A percentile compares a stretch with the other conserved stretches of the same genome.
These are phyloP conservation scores for Elaeis guineensis DNA, from an alignment of 176 grass and related monocot species.

Conservation along the genomic window DNA sequence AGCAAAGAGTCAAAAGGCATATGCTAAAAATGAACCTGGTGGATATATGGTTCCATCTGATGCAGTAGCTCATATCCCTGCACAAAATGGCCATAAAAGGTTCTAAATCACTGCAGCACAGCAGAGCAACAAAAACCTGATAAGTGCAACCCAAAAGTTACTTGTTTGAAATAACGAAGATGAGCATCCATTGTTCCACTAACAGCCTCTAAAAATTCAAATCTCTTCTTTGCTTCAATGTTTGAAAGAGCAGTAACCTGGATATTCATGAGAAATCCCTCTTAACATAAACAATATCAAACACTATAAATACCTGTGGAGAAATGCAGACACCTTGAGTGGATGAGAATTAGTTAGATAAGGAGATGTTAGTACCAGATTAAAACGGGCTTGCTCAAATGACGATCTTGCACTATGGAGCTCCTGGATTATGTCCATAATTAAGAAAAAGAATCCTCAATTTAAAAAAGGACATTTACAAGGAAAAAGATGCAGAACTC, in stretches of 20 bases:
- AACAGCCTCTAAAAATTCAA: conserved; percentile 98
- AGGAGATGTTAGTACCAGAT: conserved; percentile 40
- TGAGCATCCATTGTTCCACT: conserved; percentile 99
- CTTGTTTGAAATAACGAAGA: conserved; percentile 99
- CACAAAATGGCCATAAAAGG: conserved; percentile 27
- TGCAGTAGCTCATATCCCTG: conserved; percentile 97
- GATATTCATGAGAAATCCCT: conserved; percentile 13
- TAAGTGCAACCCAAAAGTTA: conserved; percentile 32
- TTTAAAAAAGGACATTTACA: no score
- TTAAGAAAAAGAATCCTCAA: neutral
- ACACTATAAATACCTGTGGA: no score
- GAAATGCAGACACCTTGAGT: no score
- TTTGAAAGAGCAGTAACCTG: conserved; percentile 96
- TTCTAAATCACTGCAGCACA: conserved; percentile 29
- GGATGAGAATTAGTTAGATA: no score
- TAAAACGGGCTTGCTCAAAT: conserved; percentile 98
- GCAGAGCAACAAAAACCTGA: conserved; percentile 10
- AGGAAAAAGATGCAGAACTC: no score
- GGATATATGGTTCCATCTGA: conserved; percentile 98
- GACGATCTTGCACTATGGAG: conserved; percentile 86
- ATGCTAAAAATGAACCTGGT: conserved; percentile 56
- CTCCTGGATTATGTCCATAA: conserved; percentile 46
- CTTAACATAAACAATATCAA: conserved; percentile 7
- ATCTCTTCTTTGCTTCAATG: conserved; percentile 97
- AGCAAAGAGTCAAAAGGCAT: neutral